Base-by-base conservation (phyloP, 768 basidiomycete genomes). In the Amanita phalloides region DNA sequence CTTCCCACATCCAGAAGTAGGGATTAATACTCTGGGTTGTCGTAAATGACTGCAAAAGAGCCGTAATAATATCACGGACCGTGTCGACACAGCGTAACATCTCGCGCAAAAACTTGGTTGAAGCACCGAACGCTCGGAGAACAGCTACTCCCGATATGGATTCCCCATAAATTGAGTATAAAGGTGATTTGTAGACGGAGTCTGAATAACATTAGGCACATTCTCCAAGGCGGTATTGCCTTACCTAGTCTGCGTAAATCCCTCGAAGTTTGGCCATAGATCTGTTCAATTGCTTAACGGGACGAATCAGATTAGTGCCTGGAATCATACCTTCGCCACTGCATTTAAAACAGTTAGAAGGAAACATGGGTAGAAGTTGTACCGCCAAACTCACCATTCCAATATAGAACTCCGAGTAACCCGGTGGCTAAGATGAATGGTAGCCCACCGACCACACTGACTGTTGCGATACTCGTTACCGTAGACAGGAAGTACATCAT, bases 1-100 rank as follows among this genome's bases (percentile, higher is more conserved):
- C 82, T 69, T 82, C 86, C 89, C 87, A 92, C 77, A 87, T 85
- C 92, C 92, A 94, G 61, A 87, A 91, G 62, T 81, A 86, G 3
- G 88, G 88, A 60, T 80, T 88, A 13, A 79, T 60, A 53, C 75
- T 77, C 72, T 76, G 51, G 21, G 9, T 9, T 36, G 20, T 26
- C 28, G n/a, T 54, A 28, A 45, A 11, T 28, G 50, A 23, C 36
- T n/a, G 41, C 14, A 11, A 8, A 26, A 48, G 49, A 26, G 23
- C 4, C 32, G 23, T 2, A 26, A 49, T 13, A 2, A 32, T 14
- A 54, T 54, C 9, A 66, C 82, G 56, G 55, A 88, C 85, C 33
- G 86, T 89, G 61, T 91, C 89, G 20, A 86, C 84, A 54, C 80
- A 86, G 48, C 80, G 77, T 9, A 89, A 70, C 87, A 91, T 90